Percentiles rank a stretch among this genome's conserved stretches.
Evolutionary conservation across 768 basidiomycete species (phyloP).

Genomic region (Boletus huronensis): DNA sequence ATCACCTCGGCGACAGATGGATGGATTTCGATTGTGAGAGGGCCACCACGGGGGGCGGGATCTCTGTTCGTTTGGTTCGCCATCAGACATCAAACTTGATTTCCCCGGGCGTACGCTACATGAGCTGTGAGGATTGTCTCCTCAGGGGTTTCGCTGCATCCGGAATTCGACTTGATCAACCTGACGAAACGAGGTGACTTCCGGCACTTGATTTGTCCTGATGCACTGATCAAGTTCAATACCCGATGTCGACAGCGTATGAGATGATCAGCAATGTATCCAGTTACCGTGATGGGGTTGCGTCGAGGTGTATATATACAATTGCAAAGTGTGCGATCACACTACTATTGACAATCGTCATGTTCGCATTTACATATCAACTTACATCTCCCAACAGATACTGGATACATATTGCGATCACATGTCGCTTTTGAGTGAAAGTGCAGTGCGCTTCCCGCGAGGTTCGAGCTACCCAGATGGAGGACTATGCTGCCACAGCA

Average conservation of each 20-base stretch:
- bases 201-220: not conserved
- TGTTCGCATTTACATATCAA: not conserved
- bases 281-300: not conserved
- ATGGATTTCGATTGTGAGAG: not conserved
- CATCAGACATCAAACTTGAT: not conserved
- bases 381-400: constrained; percentile 11
- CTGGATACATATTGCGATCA: constrained; percentile 13
- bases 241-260: not conserved
- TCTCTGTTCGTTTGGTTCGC: not conserved
- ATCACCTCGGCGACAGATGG: not conserved
- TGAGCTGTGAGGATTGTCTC: not conserved
- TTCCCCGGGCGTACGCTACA: too few relatives aligned
- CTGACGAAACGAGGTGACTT: not conserved
- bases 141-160: not conserved
- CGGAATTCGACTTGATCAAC: not conserved
- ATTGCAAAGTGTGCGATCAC: not conserved
- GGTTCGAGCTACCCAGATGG: not conserved
- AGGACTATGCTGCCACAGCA: constrained; percentile 5
- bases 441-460: not conserved
- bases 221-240: not conserved
- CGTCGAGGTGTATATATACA: not conserved
- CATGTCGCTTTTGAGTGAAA: constrained; percentile 20
- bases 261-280: too few relatives aligned
- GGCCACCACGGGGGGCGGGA: not conserved
- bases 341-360: not conserved